Conservation (phyloP, 495 filamentous ascomycete species). For the Niebla homalea region DNA sequence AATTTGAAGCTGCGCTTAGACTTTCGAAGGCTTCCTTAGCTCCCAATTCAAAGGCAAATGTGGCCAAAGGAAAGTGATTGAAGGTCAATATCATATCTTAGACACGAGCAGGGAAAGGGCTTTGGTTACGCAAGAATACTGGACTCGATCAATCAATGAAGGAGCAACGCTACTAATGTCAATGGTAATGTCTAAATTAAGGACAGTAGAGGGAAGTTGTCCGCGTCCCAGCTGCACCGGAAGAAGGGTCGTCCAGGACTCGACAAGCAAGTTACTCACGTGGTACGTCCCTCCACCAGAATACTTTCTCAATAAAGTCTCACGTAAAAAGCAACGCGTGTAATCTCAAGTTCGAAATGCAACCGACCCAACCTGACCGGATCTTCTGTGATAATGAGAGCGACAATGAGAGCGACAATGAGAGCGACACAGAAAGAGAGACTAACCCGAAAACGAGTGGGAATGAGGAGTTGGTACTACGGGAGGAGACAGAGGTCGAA, state of each 20-base stretch:
- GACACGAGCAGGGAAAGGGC: not conserved
- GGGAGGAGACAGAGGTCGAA: slow-evolving; percentile 11
- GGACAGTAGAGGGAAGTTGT: slow-evolving; percentile 7
- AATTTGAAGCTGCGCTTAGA: slow-evolving; percentile 4
- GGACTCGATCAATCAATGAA: slow-evolving; percentile 10
- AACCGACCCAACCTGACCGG: not conserved
- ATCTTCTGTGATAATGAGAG: not conserved
- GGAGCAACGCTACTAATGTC: slow-evolving; percentile 16
- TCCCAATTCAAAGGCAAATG: slow-evolving; percentile 12
- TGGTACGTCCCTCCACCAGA: not conserved
- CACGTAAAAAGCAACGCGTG: slow-evolving; percentile 4
- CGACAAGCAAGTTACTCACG: not conserved
- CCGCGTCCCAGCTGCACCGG: slow-evolving; percentile 12
- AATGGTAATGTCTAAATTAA: slow-evolving; percentile 12
- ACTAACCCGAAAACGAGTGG: slow-evolving; percentile 11
- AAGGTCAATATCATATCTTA: slow-evolving; percentile 14
- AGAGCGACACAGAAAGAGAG: slow-evolving; percentile 3
- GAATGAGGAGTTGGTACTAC: not conserved
- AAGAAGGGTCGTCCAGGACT: not conserved
- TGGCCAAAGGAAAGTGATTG: slow-evolving; percentile 10
- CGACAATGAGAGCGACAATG: slow-evolving; percentile 1
- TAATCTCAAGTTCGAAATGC: slow-evolving; percentile 7
- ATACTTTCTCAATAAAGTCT: not conserved
- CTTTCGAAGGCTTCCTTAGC: slow-evolving; percentile 15
- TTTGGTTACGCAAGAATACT: slow-evolving; percentile 10